Conservation (phyloP, 352 stramenopile species). For the Phytophthora sp. region DNA sequence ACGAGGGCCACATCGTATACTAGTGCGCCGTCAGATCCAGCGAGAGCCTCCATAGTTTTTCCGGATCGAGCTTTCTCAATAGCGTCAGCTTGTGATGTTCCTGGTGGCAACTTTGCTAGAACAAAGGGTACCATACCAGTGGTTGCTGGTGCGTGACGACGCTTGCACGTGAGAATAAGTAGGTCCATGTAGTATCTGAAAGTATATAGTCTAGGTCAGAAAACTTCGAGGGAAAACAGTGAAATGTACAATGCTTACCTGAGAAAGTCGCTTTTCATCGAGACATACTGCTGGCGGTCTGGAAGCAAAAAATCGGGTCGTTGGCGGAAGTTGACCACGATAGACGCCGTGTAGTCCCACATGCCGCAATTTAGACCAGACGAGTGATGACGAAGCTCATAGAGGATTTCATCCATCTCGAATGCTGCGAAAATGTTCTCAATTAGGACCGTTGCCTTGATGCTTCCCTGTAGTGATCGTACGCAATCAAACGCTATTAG, state of each 20-base stretch:
- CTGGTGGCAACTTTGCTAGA: constrained; percentile 86
- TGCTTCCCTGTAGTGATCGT: constrained; percentile 43
- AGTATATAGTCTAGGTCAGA: background rate
- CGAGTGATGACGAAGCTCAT: constrained; percentile 95
- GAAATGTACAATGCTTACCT: constrained; percentile 28
- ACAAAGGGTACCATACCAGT: constrained; percentile 97
- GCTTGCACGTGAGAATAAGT: constrained; percentile 94
- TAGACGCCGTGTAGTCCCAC: constrained; percentile 98
- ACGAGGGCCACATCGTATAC: constrained; percentile 94
- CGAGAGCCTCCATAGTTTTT: constrained; percentile 87
- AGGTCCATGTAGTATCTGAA: constrained; percentile 91
- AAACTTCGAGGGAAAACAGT: background rate
- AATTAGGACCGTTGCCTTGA: constrained; percentile 94
- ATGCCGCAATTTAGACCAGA: constrained; percentile 96
- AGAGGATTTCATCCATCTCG: constrained; percentile 97
- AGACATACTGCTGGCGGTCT: constrained; percentile 87
- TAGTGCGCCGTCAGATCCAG: constrained; percentile 94
- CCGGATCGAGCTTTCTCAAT: constrained; percentile 84
- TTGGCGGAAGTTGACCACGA: constrained; percentile 94
- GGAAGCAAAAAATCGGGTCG: constrained; percentile 87
- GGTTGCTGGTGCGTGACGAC: constrained; percentile 92
- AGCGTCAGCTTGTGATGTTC: constrained; percentile 59
- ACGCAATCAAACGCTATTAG: background rate
- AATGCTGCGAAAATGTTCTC: constrained; percentile 97
- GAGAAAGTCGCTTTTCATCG: constrained; percentile 71